Conservation (phyloP, 257 asterid species). For the Petunia secreta region DNA sequence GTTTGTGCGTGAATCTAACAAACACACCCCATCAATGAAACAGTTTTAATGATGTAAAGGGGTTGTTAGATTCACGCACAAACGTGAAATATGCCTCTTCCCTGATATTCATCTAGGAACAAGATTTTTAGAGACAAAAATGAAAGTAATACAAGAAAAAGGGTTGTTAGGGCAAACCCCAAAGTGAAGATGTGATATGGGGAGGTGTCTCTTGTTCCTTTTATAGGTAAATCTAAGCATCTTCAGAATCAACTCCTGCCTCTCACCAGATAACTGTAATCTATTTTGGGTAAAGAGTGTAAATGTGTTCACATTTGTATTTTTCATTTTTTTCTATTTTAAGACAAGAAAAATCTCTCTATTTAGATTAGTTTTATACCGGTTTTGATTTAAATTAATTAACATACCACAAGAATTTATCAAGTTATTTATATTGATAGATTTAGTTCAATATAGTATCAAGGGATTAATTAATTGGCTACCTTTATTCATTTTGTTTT, state of each 20-base stretch:
- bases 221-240: background rate
- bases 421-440: background rate
- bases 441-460: no score
- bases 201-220: background rate
- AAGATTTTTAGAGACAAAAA: no score
- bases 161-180: background rate
- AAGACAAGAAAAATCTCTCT: no score
- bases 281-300: no score
- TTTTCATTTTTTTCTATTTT: no score
- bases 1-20: slow-evolving; percentile 39
- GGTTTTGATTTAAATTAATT: no score
- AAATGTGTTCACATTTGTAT: no score
- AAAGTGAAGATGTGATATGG: background rate
- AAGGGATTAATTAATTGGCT: background rate
- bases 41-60: background rate
- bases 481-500: background rate
- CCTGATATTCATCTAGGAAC: background rate
- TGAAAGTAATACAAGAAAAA: no score
- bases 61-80: slow-evolving; percentile 32
- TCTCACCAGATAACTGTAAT: background rate
- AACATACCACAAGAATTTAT: background rate
- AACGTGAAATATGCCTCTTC: slow-evolving; percentile 31
- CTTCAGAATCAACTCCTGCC: background rate
- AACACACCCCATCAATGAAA: background rate
- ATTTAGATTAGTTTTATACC: no score